phyloP scores from a whole-genome alignment of 768 basidiomycete genomes.

The Termitomyces sp. region DNA sequence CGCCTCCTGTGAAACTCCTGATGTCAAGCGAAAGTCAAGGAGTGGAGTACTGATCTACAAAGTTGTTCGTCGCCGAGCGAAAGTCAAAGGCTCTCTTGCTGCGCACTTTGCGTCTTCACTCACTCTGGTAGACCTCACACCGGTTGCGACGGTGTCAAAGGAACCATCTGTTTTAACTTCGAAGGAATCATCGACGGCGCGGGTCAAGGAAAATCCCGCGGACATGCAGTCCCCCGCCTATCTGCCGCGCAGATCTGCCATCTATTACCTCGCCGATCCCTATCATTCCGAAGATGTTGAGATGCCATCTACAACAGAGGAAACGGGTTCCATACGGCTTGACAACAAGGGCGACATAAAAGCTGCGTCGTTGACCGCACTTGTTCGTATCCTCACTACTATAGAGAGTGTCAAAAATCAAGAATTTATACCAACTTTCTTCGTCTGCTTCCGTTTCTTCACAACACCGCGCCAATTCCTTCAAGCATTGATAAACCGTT shows the following conservation, averaged over 20 bases:
- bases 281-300: slow-evolving; percentile 19
- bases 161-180: not conserved
- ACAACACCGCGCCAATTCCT: slow-evolving; percentile 43
- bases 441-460: slow-evolving; percentile 70
- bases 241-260: slow-evolving; percentile 20
- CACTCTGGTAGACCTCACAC: slow-evolving; percentile 1
- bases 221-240: slow-evolving; percentile 8
- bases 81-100: slow-evolving; percentile 7
- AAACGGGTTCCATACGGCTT: slow-evolving; percentile 16
- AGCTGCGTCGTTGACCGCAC: slow-evolving; percentile 31
- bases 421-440: slow-evolving; percentile 49
- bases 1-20: not conserved
- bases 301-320: slow-evolving; percentile 21
- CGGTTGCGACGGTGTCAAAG: not conserved
- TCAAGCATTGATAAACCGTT: slow-evolving; percentile 37
- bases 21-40: slow-evolving; percentile 2
- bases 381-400: slow-evolving; percentile 42
- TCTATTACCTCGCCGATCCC: slow-evolving; percentile 22
- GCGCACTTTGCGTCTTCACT: slow-evolving; percentile 1
- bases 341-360: slow-evolving; percentile 22
- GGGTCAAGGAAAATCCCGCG: not conserved
- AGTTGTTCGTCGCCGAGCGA: slow-evolving; percentile 12
- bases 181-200: slow-evolving; percentile 3
- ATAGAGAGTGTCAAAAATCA: slow-evolving; percentile 31
- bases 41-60: slow-evolving; percentile 11